These are phyloP conservation scores for Verticillium dahliae DNA, from an alignment of 2,329 filamentous ascomycete species.

Conservation along the genomic window DNA sequence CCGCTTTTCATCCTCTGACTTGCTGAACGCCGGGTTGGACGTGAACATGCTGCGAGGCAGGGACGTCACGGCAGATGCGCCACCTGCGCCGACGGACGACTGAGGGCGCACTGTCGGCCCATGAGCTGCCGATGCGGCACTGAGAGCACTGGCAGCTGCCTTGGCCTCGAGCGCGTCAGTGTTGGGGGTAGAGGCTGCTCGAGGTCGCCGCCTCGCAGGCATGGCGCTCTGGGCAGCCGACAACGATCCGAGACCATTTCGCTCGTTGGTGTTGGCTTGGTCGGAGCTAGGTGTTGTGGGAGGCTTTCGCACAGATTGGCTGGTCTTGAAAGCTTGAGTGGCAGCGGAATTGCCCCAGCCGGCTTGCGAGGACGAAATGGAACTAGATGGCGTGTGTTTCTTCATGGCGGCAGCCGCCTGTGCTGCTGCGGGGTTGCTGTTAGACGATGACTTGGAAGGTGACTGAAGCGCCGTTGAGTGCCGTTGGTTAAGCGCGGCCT, in stretches of 20 bases:
- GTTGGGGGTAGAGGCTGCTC: conserved; percentile 58
- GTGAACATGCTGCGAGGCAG: conserved; percentile 73
- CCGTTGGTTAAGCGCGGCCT: not conserved
- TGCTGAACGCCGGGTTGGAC: conserved; percentile 65
- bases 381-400: not conserved
- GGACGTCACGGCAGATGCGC: conserved; percentile 61
- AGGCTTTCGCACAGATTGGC: conserved; percentile 20
- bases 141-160: conserved; percentile 62
- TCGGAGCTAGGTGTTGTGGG: conserved; percentile 22
- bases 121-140: conserved; percentile 64
- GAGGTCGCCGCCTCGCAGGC: conserved; percentile 44
- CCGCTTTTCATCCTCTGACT: conserved; percentile 67
- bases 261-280: conserved; percentile 27
- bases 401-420: conserved; percentile 15
- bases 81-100: conserved; percentile 49
- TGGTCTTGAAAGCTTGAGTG: conserved; percentile 55
- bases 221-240: conserved; percentile 75
- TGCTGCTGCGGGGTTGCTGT: not conserved
- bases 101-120: conserved; percentile 38
- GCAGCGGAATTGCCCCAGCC: conserved; percentile 63
- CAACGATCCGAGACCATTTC: conserved; percentile 47
- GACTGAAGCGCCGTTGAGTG: not conserved
- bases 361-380: conserved; percentile 14
- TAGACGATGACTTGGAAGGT: not conserved
- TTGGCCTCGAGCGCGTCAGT: conserved; percentile 46